phyloP scores from a whole-genome alignment of 495 filamentous ascomycete species.

The Neurospora sublineolata region DNA sequence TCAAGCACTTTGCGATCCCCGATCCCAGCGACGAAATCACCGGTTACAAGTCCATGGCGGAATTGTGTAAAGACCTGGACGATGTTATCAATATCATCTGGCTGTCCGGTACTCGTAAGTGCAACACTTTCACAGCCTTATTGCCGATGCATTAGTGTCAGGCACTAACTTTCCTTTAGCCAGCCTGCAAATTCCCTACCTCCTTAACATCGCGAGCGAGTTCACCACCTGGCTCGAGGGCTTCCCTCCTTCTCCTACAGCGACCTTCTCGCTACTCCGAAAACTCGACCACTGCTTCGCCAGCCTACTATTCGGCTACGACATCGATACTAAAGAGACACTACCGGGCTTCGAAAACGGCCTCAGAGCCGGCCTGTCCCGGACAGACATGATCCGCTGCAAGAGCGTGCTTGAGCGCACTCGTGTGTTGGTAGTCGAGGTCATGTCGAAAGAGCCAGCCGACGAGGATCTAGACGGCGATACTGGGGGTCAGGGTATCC shows the following conservation, averaged over 20 bases:
- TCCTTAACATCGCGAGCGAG: constrained; percentile 64
- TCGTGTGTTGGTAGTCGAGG: constrained; percentile 52
- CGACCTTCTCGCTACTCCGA: constrained; percentile 54
- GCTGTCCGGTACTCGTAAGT: constrained; percentile 71
- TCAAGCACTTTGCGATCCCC: constrained; percentile 56
- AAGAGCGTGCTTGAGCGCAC: constrained; percentile 64
- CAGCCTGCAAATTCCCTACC: constrained; percentile 68
- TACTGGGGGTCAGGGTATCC: constrained; percentile 17
- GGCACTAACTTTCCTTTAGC: constrained; percentile 33
- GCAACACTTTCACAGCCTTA: background rate
- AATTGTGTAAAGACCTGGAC: constrained; percentile 61
- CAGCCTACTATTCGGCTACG: constrained; percentile 53
- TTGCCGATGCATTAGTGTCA: background rate
- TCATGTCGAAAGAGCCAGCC: constrained; percentile 36
- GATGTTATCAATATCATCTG: constrained; percentile 65
- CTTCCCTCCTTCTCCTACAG: constrained; percentile 53
- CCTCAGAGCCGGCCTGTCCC: constrained; percentile 39
- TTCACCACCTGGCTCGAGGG: constrained; percentile 51
- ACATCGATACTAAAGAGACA: constrained; percentile 50
- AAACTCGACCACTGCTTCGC: constrained; percentile 74
- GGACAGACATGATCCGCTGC: constrained; percentile 73
- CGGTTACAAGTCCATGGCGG: constrained; percentile 57
- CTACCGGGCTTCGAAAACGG: constrained; percentile 58
- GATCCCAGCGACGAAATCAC: constrained; percentile 41
- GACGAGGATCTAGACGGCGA: constrained; percentile 28